Evolutionary conservation across 164 flowering plant species (phyloP), one percentile per base, ranked within the genome.

Genomic region (Kalanchoe fedtschenkoi): DNA sequence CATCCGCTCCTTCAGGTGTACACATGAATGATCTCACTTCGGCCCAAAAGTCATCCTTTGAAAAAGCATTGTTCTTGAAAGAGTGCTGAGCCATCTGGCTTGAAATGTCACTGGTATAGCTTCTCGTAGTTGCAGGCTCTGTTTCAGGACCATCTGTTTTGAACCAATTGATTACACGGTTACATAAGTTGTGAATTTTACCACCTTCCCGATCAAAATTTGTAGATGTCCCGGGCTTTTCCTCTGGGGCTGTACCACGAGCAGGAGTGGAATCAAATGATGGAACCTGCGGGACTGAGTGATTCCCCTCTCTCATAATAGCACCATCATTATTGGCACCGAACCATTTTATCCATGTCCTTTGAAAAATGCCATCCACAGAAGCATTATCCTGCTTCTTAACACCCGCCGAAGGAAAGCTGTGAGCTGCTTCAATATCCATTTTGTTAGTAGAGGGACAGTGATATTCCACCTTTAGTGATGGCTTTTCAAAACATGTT

Each of bases 1-100:
- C 34, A 5, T 41, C 60, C 24, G 72, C 68, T 55, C 84, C 97
- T 70, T 62, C 67, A 5, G 71, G 58, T 10, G 88, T 70, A 44
- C 55, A 54, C 11, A 88, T 17, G 70, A 82, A 88, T 21, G 80
- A 71, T 66, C 78, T 72, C 66, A 87, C 21, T 16, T 79, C 86
- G 38, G 64, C 63, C 97, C 96, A 91, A 71, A 87, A 83, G 26
- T 75, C 46, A 37, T 67, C 77, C 33, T 59, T 66, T 0, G 72
- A 67, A 68, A 85, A 83, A 21, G 75, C 39, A 21, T 75, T 76
- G 58, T 67, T 70, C 57, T 33, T 55, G 56, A 66, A 38, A 51
- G 56, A 24, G 56, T 26, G 30, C 33, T 24, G 32, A 51, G 4
- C 56, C 33, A 51, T 32, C 56, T 51, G 56, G 56, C 56, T 22